Percentiles rank a stretch among this genome's conserved stretches.
phyloP scores from a whole-genome alignment of 148 eudicot genomes.

The Chenopodium berlandieri region DNA sequence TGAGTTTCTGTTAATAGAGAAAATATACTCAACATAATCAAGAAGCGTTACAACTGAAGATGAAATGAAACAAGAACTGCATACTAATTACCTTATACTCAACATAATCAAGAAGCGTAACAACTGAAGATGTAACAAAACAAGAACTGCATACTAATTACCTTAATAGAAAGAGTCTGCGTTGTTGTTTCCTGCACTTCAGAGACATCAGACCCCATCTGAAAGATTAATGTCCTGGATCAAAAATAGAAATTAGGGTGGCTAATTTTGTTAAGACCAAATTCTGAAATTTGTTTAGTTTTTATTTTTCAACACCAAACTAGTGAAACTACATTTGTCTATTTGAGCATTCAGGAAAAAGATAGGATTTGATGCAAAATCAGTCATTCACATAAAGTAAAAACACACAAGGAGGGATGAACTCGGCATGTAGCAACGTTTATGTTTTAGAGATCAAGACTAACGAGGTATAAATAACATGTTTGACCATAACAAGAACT shows the following conservation, averaged over 20 bases:
- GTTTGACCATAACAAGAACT: background rate
- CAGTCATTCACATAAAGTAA: background rate
- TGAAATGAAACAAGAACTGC: too few species aligned
- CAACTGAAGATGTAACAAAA: background rate
- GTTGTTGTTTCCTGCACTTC: conserved; percentile 40
- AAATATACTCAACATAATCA: background rate
- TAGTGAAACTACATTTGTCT: too few species aligned
- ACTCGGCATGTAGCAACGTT: background rate
- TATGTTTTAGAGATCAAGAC: too few species aligned
- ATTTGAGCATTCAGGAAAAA: background rate
- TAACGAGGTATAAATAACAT: too few species aligned
- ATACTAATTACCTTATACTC: too few species aligned
- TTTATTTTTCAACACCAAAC: background rate
- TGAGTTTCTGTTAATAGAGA: background rate
- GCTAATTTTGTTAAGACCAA: background rate
- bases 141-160: conserved; percentile 20
- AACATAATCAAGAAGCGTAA: background rate
- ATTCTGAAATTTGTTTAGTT: background rate
- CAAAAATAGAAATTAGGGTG: conserved; percentile 9
- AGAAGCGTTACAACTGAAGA: too few species aligned
- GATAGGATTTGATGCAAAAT: background rate
- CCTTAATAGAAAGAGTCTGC: conserved; percentile 48
- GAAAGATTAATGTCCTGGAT: conserved; percentile 23
- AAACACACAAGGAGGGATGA: background rate
- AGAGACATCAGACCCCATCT: conserved; percentile 61